phyloP scores from a whole-genome alignment of 305 asterid species.

The Solanum hybrid region DNA sequence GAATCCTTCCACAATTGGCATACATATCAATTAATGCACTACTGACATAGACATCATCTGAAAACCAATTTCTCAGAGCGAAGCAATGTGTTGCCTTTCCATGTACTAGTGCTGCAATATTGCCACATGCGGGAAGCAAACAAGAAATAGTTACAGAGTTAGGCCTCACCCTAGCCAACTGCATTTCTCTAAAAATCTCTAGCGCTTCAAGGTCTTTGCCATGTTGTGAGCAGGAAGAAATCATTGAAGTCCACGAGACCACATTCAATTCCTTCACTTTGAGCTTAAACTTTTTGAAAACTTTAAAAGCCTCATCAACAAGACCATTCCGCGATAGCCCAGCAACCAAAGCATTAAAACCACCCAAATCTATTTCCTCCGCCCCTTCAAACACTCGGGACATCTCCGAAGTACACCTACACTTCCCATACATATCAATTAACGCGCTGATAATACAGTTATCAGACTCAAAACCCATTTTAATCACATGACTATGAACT shows the following conservation, averaged over 20 bases:
- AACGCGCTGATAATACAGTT: conserved; percentile 66
- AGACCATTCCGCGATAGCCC: conserved; percentile 74
- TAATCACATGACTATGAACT: conserved; percentile 58
- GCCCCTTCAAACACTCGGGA: conserved; percentile 46
- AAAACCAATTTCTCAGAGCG: conserved; percentile 45
- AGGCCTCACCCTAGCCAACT: conserved; percentile 53
- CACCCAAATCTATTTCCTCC: conserved; percentile 45
- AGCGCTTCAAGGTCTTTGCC: conserved; percentile 82
- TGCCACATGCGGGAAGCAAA: conserved; percentile 92
- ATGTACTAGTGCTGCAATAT: conserved; percentile 68
- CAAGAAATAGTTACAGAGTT: conserved; percentile 72
- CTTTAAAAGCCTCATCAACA: conserved; percentile 47
- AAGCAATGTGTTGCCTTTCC: conserved; percentile 86
- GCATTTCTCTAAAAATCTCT: conserved; percentile 79
- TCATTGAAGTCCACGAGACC: conserved; percentile 89
- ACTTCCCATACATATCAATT: conserved; percentile 76
- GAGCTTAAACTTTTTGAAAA: conserved; percentile 36
- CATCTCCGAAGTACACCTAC: conserved; percentile 43
- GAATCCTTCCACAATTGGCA: conserved; percentile 79
- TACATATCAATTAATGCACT: conserved; percentile 89
- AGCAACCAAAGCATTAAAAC: conserved; percentile 65
- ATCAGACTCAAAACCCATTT: conserved; percentile 46
- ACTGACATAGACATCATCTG: conserved; percentile 52
- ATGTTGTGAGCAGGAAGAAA: conserved; percentile 80
- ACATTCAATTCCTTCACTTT: conserved; percentile 57